phyloP scores from a whole-genome alignment of 108 stramenopile genomes.

The Cyclotella choctawhatcheeana region DNA sequence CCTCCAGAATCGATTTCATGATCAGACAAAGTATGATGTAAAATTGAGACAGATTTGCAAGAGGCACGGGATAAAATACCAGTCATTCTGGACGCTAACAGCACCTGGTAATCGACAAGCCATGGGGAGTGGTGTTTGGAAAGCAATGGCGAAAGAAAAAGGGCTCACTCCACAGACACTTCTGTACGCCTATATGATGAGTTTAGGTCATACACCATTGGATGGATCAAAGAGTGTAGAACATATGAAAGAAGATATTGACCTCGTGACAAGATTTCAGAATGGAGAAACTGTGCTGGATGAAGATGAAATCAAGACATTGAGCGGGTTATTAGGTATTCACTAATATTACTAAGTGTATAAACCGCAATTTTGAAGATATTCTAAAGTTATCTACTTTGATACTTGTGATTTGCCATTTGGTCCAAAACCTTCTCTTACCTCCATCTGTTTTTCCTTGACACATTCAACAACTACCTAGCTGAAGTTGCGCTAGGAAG shows the following conservation, averaged over 20 bases:
- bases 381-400: neutral
- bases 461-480: too few relatives aligned
- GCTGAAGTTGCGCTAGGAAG: too few relatives aligned
- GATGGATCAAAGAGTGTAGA: constrained; percentile 69
- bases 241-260: constrained; percentile 90
- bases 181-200: constrained; percentile 88
- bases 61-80: constrained; percentile 51
- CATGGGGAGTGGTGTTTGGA: constrained; percentile 49
- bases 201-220: constrained; percentile 78
- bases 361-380: neutral
- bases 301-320: constrained; percentile 18
- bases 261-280: constrained; percentile 75
- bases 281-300: constrained; percentile 61
- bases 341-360: too few relatives aligned
- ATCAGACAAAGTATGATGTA: constrained; percentile 72
- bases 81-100: constrained; percentile 72
- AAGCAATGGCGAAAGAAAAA: constrained; percentile 53
- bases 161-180: constrained; percentile 75
- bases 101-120: constrained; percentile 62
- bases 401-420: too few relatives aligned
- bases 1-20: constrained; percentile 90
- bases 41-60: constrained; percentile 68
- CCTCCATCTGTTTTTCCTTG: too few relatives aligned
- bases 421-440: too few relatives aligned
- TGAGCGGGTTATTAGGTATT: constrained; percentile 34